Conservation (phyloP, 2,329 filamentous ascomycete species). For the Myriosclerotinia curreyana region DNA sequence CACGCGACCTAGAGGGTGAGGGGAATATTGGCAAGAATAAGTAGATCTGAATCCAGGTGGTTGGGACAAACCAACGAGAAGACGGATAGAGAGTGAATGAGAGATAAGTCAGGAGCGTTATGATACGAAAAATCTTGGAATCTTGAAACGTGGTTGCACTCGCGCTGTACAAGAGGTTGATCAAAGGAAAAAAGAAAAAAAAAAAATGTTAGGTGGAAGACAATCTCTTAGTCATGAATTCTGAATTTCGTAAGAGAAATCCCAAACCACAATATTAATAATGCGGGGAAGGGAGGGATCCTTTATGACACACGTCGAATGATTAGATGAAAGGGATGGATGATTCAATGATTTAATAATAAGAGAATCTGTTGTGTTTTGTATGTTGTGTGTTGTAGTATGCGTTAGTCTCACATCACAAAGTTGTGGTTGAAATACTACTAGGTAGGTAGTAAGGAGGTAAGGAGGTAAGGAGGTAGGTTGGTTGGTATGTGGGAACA, state of each 20-base stretch:
- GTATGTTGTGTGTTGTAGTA: too few relatives aligned
- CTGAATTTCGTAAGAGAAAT: conserved; percentile 19
- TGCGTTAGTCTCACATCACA: not conserved
- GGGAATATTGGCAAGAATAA: conserved; percentile 3
- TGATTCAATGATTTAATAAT: too few relatives aligned
- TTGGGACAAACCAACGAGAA: conserved; percentile 6
- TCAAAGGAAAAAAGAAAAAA: conserved; percentile 16
- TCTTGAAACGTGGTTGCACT: conserved; percentile 18
- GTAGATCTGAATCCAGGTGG: conserved; percentile 10
- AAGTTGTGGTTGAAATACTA: not conserved
- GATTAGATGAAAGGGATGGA: conserved; percentile 17
- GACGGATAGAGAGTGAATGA: conserved; percentile 18
- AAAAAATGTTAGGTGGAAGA: conserved; percentile 8
- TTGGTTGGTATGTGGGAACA: too few relatives aligned
- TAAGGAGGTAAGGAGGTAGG: not conserved
- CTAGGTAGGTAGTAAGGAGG: too few relatives aligned
- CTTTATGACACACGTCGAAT: conserved; percentile 11
- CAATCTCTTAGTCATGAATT: conserved; percentile 21
- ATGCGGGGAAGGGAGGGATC: conserved; percentile 13
- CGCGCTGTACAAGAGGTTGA: conserved; percentile 17
- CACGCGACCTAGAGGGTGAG: conserved; percentile 11
- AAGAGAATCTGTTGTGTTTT: too few relatives aligned
- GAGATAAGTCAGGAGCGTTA: not conserved
- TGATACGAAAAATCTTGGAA: not conserved
- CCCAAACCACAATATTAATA: conserved; percentile 11